Base-by-base conservation (phyloP, 495 filamentous ascomycete genomes). In the Aspergillus hancockii region DNA sequence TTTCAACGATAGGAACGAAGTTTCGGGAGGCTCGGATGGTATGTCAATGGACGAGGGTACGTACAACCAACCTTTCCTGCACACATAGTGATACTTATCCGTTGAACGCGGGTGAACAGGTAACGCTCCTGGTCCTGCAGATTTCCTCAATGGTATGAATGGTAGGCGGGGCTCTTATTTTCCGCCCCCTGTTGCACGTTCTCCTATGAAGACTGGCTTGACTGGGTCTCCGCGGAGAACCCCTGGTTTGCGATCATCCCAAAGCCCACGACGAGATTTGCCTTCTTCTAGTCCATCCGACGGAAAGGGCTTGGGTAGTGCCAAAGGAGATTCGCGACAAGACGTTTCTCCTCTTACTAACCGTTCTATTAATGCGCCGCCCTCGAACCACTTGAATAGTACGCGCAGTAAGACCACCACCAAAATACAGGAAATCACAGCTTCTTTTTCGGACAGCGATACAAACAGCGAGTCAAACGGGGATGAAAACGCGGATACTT, bases 41-140 rank as follows among this genome's bases (percentile, higher is more conserved):
- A 80, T 80, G 77, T 80, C 77, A 2, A 77, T 80, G 52, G 77
- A 80, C 31, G 75, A 80, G 55, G 77, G 77, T 80, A 67, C 16
- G 71, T 62, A n/a, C 10, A 18, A 21, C 18, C 13, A 3, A 36
- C 16, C 13, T 19, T 50, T 21, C 28, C 8, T 50, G 19, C 18
- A 22, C 34, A 21, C 18, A 18, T 47, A 10, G 23, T 21, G 19
- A 36, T 54, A 46, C 61, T 70, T 14, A 70, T 49, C 8, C 7
- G 52, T 57, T 45, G 40, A 40, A 3, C 50, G 22, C 22, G 18
- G 36, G 32, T 45, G 18, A 40, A 21, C 38, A 80, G 76, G 65
- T 9, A 77, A 76, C 59, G 77, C 69, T 52, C 77, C 72, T 22
- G 75, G 62, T 45, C 77, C 77, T 28, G 68, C 74, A 45, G 75